Evolutionary conservation across 768 basidiomycete genomes (phyloP).

Genomic region (Pleurotus ostreatus): DNA sequence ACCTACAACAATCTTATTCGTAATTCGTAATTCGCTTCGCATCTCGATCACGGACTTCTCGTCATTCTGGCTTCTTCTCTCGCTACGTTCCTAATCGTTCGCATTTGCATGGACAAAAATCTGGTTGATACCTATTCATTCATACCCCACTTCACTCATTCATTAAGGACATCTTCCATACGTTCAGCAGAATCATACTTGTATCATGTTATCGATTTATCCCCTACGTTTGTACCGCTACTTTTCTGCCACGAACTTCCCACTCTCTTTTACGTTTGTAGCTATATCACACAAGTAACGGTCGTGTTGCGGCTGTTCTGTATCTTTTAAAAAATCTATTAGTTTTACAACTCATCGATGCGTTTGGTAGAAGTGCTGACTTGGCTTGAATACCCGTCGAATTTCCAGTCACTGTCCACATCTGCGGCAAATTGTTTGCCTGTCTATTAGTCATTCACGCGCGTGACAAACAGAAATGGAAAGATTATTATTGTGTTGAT

Average conservation of each 20-base stretch:
- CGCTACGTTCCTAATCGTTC: background rate
- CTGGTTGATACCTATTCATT: background rate
- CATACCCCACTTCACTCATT: background rate
- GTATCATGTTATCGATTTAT: no score
- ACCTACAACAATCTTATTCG: background rate
- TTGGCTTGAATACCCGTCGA: no score
- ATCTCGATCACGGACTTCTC: background rate
- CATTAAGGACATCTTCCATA: background rate
- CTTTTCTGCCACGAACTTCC: background rate
- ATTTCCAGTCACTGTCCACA: no score
- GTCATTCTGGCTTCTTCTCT: background rate
- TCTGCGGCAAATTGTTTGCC: no score
- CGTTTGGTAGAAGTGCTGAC: no score
- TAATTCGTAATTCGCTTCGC: background rate
- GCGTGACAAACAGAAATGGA: no score
- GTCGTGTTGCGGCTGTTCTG: background rate
- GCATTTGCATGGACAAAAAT: background rate
- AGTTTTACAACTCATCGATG: no score
- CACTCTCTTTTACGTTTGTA: background rate
- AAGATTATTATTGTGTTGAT: no score
- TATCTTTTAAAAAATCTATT: background rate
- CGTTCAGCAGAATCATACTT: background rate
- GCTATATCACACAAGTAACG: background rate
- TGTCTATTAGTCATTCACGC: no score
- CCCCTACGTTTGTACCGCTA: background rate